A percentile compares a stretch with the other conserved stretches of the same genome.
Conservation (phyloP, 1,139 yeast species). For the Pichia sp. region DNA sequence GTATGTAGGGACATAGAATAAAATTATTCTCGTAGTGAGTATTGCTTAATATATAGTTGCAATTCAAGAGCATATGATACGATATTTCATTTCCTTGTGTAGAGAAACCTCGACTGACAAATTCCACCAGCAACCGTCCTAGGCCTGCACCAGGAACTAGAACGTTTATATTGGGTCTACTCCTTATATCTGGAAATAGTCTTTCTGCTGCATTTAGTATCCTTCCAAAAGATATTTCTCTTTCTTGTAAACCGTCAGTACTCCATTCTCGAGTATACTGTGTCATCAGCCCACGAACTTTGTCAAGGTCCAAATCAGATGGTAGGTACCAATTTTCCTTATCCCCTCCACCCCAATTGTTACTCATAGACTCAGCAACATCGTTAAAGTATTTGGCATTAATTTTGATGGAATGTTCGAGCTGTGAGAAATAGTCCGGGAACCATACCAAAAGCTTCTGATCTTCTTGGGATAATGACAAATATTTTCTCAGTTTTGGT, state of each 20-base stretch:
- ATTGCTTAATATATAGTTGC: slow-evolving; percentile 57
- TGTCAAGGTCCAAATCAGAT: slow-evolving; percentile 44
- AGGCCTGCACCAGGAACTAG: slow-evolving; percentile 82
- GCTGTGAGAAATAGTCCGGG: slow-evolving; percentile 35
- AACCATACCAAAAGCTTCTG: slow-evolving; percentile 46
- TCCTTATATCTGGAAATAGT: slow-evolving; percentile 35
- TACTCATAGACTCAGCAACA: slow-evolving; percentile 42
- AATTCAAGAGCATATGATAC: slow-evolving; percentile 69
- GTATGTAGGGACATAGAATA: slow-evolving; percentile 49
- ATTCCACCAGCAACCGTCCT: slow-evolving; percentile 70
- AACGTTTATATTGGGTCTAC: slow-evolving; percentile 38
- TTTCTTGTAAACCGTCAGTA: slow-evolving; percentile 47
- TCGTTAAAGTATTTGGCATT: slow-evolving; percentile 43
- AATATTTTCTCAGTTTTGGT: slow-evolving; percentile 31
- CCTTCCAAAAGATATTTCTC: slow-evolving; percentile 39
- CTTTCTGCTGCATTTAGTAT: slow-evolving; percentile 40
- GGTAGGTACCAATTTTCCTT: slow-evolving; percentile 28
- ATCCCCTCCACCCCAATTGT: slow-evolving; percentile 46
- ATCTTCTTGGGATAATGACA: slow-evolving; percentile 36
- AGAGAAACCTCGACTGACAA: slow-evolving; percentile 58
- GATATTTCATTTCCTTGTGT: slow-evolving; percentile 86
- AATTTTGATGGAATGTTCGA: slow-evolving; percentile 40
- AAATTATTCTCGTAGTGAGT: slow-evolving; percentile 35
- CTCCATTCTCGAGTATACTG: slow-evolving; percentile 79
- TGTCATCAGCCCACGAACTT: slow-evolving; percentile 52